Conservation (phyloP, 2,329 filamentous ascomycete species). For the Botrytis sinoallii region DNA sequence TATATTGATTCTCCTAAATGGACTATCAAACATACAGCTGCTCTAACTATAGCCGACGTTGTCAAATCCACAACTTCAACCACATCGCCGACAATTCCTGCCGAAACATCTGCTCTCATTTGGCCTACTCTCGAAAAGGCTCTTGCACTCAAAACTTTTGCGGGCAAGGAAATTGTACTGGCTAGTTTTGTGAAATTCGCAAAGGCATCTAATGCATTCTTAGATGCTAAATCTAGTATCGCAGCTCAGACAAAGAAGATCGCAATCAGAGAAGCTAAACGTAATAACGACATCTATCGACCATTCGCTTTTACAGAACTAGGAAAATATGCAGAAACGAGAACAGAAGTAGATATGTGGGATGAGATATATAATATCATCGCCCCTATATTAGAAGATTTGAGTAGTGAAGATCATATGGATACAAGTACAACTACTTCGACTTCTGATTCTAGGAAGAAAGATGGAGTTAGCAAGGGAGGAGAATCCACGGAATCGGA, state of each 20-base stretch:
- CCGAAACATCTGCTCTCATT: constrained; percentile 57
- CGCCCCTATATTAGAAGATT: constrained; percentile 57
- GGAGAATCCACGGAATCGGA: constrained; percentile 31
- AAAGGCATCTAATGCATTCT: constrained; percentile 58
- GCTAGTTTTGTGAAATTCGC: constrained; percentile 77
- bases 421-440: constrained; percentile 53
- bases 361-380: constrained; percentile 64
- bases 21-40: constrained; percentile 85
- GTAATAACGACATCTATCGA: constrained; percentile 82
- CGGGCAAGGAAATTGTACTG: constrained; percentile 83
- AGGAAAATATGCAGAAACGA: constrained; percentile 66
- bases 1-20: constrained; percentile 79
- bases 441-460: not conserved
- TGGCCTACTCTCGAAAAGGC: constrained; percentile 85
- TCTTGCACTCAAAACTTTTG: constrained; percentile 84
- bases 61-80: constrained; percentile 60
- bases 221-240: constrained; percentile 51
- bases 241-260: constrained; percentile 74
- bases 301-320: constrained; percentile 70
- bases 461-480: constrained; percentile 31
- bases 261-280: constrained; percentile 79
- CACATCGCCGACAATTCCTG: constrained; percentile 52
- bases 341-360: constrained; percentile 68
- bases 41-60: constrained; percentile 74
- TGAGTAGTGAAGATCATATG: constrained; percentile 37